Evolutionary conservation across 129 eudicot species (phyloP).

Genomic region (Centaurea solstitialis): DNA sequence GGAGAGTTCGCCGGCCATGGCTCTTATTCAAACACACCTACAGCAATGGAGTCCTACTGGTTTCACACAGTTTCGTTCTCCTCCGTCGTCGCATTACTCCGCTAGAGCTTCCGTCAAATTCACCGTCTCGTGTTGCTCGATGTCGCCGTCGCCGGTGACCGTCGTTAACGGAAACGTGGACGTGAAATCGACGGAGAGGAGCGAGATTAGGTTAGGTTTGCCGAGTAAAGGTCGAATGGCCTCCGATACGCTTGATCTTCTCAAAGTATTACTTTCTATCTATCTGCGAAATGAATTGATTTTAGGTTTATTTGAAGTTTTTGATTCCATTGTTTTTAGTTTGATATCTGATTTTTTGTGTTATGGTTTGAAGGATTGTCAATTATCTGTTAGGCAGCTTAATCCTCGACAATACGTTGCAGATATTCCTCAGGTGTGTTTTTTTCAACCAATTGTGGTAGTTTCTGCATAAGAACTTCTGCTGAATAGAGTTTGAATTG

Average conservation of each 20-base stretch:
- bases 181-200: constrained; percentile 30
- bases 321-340: not conserved
- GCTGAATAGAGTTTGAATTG: not conserved
- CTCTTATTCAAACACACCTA: constrained; percentile 45
- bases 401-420: constrained; percentile 98
- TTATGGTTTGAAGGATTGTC: constrained; percentile 64
- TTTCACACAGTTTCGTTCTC: constrained; percentile 15
- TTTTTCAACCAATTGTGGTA: not conserved
- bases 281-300: not conserved
- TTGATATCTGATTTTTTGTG: constrained; percentile 17
- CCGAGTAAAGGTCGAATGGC: constrained; percentile 98
- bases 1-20: constrained; percentile 27
- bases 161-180: constrained; percentile 56
- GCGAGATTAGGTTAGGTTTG: constrained; percentile 74
- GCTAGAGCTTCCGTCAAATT: constrained; percentile 36
- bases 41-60: constrained; percentile 36
- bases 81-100: constrained; percentile 26
- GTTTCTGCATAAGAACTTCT: not conserved
- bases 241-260: constrained; percentile 74
- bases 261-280: constrained; percentile 50
- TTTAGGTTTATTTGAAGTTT: not conserved
- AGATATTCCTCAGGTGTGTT: constrained; percentile 77
- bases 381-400: constrained; percentile 80
- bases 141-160: constrained; percentile 53
- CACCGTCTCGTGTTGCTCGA: constrained; percentile 51